Conservation (phyloP, 768 basidiomycete genomes). For the Grammothele lineata region DNA sequence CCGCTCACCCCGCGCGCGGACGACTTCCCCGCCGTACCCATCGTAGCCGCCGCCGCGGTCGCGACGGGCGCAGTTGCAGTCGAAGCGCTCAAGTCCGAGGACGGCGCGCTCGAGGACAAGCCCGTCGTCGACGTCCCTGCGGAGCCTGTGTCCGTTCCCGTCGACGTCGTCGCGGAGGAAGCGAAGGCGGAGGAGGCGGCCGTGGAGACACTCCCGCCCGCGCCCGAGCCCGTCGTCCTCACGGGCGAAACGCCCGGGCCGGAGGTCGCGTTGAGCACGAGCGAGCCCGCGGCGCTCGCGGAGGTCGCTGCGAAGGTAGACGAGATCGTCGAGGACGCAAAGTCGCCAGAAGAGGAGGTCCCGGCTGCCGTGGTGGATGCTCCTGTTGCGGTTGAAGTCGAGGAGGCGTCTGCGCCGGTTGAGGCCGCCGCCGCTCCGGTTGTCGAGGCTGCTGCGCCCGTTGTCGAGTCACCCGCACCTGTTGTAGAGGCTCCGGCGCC, state of each 20-base stretch:
- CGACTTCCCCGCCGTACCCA: constrained; percentile 17
- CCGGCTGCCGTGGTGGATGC: constrained; percentile 1
- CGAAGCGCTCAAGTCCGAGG: constrained; percentile 14
- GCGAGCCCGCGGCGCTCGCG: constrained; percentile 25
- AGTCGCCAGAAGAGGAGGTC: constrained; percentile 1
- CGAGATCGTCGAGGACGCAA: constrained; percentile 8
- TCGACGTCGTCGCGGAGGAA: constrained; percentile 6
- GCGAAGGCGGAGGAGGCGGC: background rate
- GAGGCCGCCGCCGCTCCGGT: background rate
- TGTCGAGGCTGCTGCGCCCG: background rate
- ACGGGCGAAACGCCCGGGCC: constrained; percentile 27
- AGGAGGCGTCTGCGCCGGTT: background rate
- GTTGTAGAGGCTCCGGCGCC: background rate
- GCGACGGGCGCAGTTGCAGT: constrained; percentile 11
- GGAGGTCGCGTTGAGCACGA: constrained; percentile 26
- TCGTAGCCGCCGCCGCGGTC: constrained; percentile 15
- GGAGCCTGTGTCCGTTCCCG: constrained; percentile 6
- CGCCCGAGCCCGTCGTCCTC: constrained; percentile 27
- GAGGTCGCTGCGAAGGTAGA: constrained; percentile 13
- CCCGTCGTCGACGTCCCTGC: constrained; percentile 11
- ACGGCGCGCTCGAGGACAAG: constrained; percentile 15
- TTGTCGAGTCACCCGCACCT: too few species aligned
- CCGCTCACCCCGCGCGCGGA: constrained; percentile 11
- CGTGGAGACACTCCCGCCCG: constrained; percentile 20
- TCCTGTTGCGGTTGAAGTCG: background rate